These are phyloP conservation scores for Chiua virens DNA, from an alignment of 768 basidiomycete genomes.

Conservation along the genomic window DNA sequence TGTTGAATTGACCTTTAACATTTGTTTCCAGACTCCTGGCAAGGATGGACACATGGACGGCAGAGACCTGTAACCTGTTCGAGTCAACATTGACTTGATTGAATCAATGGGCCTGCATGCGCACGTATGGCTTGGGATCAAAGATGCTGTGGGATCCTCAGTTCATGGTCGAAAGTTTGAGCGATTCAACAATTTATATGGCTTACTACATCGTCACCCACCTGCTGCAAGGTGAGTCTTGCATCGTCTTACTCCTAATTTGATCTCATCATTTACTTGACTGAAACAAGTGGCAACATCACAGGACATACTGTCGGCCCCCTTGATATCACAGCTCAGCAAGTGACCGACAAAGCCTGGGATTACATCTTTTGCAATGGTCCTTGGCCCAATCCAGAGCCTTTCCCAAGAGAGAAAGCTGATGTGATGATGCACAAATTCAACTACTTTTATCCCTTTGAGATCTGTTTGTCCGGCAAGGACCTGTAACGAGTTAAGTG, in stretches of 20 bases:
- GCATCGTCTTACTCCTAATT: neutral
- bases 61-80: constrained; percentile 92
- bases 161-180: constrained; percentile 94
- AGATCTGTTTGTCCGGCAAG: constrained; percentile 96
- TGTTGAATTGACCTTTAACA: neutral
- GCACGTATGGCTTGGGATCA: constrained; percentile 94
- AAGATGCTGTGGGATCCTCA: constrained; percentile 96
- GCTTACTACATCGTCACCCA: constrained; percentile 95
- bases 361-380: constrained; percentile 87
- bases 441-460: constrained; percentile 97
- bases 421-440: constrained; percentile 87
- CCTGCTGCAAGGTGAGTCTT: constrained; percentile 76
- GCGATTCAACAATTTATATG: constrained; percentile 99
- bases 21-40: constrained; percentile 58
- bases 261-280: constrained; percentile 8
- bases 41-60: constrained; percentile 85
- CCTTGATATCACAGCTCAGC: constrained; percentile 80
- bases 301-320: constrained; percentile 80
- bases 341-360: constrained; percentile 98
- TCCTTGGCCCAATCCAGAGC: constrained; percentile 66
- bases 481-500: too few species aligned
- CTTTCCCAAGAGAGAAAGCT: constrained; percentile 73
- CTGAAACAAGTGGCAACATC: constrained; percentile 57
- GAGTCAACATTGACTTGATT: constrained; percentile 93
- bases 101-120: constrained; percentile 99